phyloP scores from a whole-genome alignment of 1,284 basidiomycete species.

The Schizopora paradoxa region DNA sequence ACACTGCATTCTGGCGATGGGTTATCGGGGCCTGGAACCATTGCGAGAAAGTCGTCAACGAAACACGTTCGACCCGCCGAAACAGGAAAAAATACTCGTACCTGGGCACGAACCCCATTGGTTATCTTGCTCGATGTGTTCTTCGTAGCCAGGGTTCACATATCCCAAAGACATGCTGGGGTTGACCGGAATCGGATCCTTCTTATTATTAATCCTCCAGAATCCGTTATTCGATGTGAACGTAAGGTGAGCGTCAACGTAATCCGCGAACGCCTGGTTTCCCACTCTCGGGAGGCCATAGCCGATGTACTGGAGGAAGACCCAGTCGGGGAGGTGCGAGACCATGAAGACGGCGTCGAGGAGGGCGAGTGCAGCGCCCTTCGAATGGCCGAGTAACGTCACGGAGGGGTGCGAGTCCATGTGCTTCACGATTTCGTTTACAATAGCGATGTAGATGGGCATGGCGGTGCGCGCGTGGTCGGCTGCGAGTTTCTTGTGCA shows the following conservation, averaged over 20 bases:
- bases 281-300: slow-evolving; percentile 23
- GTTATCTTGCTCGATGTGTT: slow-evolving; percentile 29
- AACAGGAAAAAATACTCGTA: neutral
- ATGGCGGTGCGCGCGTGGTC: slow-evolving; percentile 16
- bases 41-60: no score
- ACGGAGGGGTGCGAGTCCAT: slow-evolving; percentile 11
- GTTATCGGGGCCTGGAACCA: neutral
- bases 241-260: slow-evolving; percentile 19
- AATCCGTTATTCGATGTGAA: slow-evolving; percentile 15
- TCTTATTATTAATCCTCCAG: slow-evolving; percentile 32
- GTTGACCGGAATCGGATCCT: slow-evolving; percentile 34
- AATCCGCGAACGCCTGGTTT: slow-evolving; percentile 25
- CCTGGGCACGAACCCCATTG: slow-evolving; percentile 28
- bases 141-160: slow-evolving; percentile 31
- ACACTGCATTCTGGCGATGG: neutral
- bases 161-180: slow-evolving; percentile 31
- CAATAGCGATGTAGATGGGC: slow-evolving; percentile 16
- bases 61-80: no score
- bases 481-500: no score
- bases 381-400: slow-evolving; percentile 12
- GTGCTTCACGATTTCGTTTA: neutral
- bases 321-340: slow-evolving; percentile 13
- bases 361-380: slow-evolving; percentile 20
- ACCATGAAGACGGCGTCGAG: slow-evolving; percentile 19
- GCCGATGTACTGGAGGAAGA: slow-evolving; percentile 16